A percentile compares a stretch with the other conserved stretches of the same genome.
These are phyloP conservation scores for Trichoderma cornu-damae DNA, from an alignment of 2,329 filamentous ascomycete species.

Conservation along the genomic window DNA sequence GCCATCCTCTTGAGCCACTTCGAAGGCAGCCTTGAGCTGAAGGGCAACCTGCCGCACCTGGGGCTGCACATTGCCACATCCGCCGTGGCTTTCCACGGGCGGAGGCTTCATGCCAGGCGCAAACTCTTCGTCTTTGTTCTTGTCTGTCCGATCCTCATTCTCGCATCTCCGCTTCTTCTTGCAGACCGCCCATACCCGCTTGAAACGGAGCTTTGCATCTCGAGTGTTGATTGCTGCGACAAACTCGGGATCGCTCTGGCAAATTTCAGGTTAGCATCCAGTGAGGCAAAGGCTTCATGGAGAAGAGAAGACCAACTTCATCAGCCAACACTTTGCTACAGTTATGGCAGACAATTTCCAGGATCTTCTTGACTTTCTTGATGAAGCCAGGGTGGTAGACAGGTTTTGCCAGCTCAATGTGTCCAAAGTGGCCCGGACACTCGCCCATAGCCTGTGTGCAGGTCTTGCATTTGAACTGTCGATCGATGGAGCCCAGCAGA, in stretches of 20 bases:
- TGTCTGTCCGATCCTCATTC: slow-evolving; percentile 65
- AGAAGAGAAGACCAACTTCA: slow-evolving; percentile 75
- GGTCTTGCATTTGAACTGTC: slow-evolving; percentile 91
- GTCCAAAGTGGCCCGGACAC: slow-evolving; percentile 96
- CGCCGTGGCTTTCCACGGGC: slow-evolving; percentile 61
- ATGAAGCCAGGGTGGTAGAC: slow-evolving; percentile 96
- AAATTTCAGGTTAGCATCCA: slow-evolving; percentile 56
- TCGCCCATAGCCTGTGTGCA: slow-evolving; percentile 94
- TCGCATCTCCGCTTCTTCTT: slow-evolving; percentile 85
- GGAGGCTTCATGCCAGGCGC: slow-evolving; percentile 55
- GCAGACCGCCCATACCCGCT: slow-evolving; percentile 84
- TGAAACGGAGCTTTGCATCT: slow-evolving; percentile 92
- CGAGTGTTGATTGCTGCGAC: slow-evolving; percentile 73
- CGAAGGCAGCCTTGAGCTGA: slow-evolving; percentile 70
- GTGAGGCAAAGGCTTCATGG: slow-evolving; percentile 49
- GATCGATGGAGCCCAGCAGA: slow-evolving; percentile 91
- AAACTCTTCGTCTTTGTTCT: slow-evolving; percentile 64
- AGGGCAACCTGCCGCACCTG: slow-evolving; percentile 82
- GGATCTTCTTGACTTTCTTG: slow-evolving; percentile 97
- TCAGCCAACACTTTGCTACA: slow-evolving; percentile 97
- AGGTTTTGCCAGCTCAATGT: slow-evolving; percentile 94
- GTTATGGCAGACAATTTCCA: slow-evolving; percentile 98
- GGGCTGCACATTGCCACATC: slow-evolving; percentile 88
- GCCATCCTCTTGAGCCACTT: slow-evolving; percentile 63
- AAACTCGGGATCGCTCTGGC: slow-evolving; percentile 78